Conservation (phyloP, 2,329 filamentous ascomycete species). For the Verticillium isaacii region DNA sequence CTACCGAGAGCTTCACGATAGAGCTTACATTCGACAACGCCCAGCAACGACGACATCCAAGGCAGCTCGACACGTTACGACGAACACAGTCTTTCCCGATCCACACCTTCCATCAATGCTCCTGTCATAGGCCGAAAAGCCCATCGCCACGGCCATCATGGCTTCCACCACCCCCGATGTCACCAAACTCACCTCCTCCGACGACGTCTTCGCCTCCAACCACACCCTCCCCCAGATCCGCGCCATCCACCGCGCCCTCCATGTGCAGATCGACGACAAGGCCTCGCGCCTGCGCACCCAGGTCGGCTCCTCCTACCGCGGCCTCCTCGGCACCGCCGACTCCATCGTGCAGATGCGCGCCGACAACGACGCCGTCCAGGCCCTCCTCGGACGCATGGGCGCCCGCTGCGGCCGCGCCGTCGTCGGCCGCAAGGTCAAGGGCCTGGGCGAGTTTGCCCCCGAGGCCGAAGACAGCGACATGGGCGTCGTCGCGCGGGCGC, state of each 20-base stretch:
- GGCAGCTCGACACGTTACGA: too few species aligned
- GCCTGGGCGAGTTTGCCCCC: slow-evolving; percentile 45
- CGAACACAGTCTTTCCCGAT: too few species aligned
- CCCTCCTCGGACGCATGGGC: slow-evolving; percentile 66
- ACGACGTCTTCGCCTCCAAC: slow-evolving; percentile 49
- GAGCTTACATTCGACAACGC: background rate
- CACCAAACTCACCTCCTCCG: slow-evolving; percentile 41
- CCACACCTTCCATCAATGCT: background rate
- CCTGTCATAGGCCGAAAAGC: slow-evolving; percentile 2
- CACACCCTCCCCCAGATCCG: slow-evolving; percentile 61
- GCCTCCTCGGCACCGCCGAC: slow-evolving; percentile 86
- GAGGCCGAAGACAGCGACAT: slow-evolving; percentile 18
- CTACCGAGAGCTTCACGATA: background rate
- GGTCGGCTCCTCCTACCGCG: slow-evolving; percentile 71
- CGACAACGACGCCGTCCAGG: slow-evolving; percentile 71
- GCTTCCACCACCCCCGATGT: slow-evolving; percentile 36
- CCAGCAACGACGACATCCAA: too few species aligned
- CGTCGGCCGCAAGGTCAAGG: slow-evolving; percentile 60
- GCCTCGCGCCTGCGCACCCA: slow-evolving; percentile 57
- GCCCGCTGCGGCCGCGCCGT: slow-evolving; percentile 69
- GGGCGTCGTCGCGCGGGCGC: slow-evolving; percentile 35
- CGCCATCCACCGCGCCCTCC: slow-evolving; percentile 55
- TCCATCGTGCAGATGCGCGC: slow-evolving; percentile 86
- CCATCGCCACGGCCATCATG: slow-evolving; percentile 21
- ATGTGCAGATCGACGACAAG: slow-evolving; percentile 57